Evolutionary conservation across 2,329 filamentous ascomycete genomes (phyloP).

Genomic region (Fusarium drepaniforme): DNA sequence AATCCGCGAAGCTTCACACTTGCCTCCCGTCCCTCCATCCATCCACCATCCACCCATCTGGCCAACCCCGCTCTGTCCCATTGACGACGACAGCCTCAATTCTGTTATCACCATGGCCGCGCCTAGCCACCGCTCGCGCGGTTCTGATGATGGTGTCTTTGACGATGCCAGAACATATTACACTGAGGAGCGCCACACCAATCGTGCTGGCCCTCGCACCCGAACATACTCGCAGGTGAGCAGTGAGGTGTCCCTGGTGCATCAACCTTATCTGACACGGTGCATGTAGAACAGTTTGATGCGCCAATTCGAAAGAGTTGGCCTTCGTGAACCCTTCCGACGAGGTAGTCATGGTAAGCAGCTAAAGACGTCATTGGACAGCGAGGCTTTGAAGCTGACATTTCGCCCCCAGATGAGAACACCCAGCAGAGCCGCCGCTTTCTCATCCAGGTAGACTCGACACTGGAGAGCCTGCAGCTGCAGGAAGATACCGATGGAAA

Average conservation of each 20-base stretch:
- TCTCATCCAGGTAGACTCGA: slow-evolving; percentile 87
- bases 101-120: slow-evolving; percentile 43
- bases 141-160: slow-evolving; percentile 63
- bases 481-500: slow-evolving; percentile 96
- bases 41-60: background rate
- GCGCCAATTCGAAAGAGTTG: slow-evolving; percentile 65
- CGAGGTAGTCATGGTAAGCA: slow-evolving; percentile 69
- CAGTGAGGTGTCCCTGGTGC: background rate
- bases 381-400: slow-evolving; percentile 12
- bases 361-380: background rate
- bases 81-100: slow-evolving; percentile 10
- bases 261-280: slow-evolving; percentile 43
- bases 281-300: slow-evolving; percentile 62
- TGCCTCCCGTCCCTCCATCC: slow-evolving; percentile 4
- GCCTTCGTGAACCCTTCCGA: slow-evolving; percentile 66
- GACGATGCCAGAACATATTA: slow-evolving; percentile 72
- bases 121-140: slow-evolving; percentile 46
- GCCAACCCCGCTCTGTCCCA: slow-evolving; percentile 16
- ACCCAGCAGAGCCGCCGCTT: slow-evolving; percentile 79
- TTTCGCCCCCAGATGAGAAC: slow-evolving; percentile 72
- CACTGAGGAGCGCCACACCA: slow-evolving; percentile 66
- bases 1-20: slow-evolving; percentile 5
- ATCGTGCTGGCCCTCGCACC: slow-evolving; percentile 62
- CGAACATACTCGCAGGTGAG: slow-evolving; percentile 69
- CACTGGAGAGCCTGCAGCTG: slow-evolving; percentile 80